A percentile compares a stretch with the other conserved stretches of the same genome.
These are phyloP conservation scores for Mortierella sp. DNA, from an alignment of 371 early-diverging fungal genomes.

Conservation along the genomic window DNA sequence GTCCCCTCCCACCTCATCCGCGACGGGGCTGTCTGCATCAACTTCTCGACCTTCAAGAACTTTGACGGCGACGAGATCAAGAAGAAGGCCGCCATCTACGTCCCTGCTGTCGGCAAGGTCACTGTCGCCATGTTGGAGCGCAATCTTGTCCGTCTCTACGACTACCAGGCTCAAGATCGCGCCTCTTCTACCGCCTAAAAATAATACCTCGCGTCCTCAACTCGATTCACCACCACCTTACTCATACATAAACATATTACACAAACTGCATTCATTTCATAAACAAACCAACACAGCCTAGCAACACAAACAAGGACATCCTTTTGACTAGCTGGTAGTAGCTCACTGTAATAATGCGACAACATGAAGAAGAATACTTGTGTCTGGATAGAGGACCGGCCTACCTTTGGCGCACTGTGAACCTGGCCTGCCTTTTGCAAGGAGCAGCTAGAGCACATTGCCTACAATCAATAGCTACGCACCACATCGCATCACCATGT, in stretches of 20 bases:
- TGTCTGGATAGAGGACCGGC: too few species aligned
- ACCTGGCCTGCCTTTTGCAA: neutral
- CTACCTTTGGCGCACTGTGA: too few species aligned
- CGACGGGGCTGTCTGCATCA: constrained; percentile 96
- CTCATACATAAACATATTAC: neutral
- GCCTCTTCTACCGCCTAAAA: constrained; percentile 17
- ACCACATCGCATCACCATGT: too few species aligned
- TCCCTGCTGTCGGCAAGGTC: constrained; percentile 97
- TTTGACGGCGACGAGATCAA: constrained; percentile 90
- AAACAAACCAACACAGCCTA: neutral
- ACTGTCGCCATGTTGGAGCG: constrained; percentile 98
- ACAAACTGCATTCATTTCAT: neutral
- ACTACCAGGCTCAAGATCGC: constrained; percentile 64
- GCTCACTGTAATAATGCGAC: too few species aligned
- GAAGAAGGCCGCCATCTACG: constrained; percentile 91
- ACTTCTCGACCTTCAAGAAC: constrained; percentile 94
- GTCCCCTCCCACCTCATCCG: constrained; percentile 86
- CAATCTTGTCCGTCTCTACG: constrained; percentile 89
- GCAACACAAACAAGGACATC: neutral
- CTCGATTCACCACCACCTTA: neutral
- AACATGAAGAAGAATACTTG: too few species aligned
- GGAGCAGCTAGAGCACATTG: too few species aligned
- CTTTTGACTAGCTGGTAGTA: too few species aligned
- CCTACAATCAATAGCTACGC: too few species aligned
- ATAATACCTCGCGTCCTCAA: neutral